Evolutionary conservation across 1,139 yeast genomes (phyloP), one percentile per base, ranked within the genome.

Genomic region (Taphrina betulina): DNA sequence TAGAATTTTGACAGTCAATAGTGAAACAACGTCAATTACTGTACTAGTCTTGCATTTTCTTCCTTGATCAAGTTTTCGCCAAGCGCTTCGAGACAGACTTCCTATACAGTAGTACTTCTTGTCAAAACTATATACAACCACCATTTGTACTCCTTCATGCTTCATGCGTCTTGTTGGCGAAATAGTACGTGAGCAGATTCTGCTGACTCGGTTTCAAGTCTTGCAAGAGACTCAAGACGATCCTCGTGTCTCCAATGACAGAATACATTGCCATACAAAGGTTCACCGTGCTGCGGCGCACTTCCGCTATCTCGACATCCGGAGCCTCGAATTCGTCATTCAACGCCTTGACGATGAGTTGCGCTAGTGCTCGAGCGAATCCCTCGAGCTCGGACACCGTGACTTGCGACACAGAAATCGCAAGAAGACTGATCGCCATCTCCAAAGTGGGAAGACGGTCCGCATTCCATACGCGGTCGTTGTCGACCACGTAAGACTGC

Each of bases 161-260:
- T n/a, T n/a, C n/a, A n/a, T n/a, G n/a, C n/a, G n/a, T n/a, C 40
- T 40, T 50, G 26, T 56, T 56, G 7, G 58, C 53, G 26, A 57
- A 57, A 33, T 57, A 57, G 36, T 57, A 57, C 8, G 36, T 43
- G 45, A 57, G 50, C 31, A 57, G 33, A 28, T 57, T 57, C 44
- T 51, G 57, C 23, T 57, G 52, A 34, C 48, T 50, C 23, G 52
- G 50, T 34, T 48, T 40, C 33, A 57, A 31, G 10, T 34, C 55
- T 10, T 45, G 28, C 42, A 42, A 28, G 19, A 57, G 26, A 3
- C 36, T 29, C 31, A 57, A 26, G 33, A 56, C 43, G 37, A 44
- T 36, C 33, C 41, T 8, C 14, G 52, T 43, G 44, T 57, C 44
- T 3, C 53, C 51, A 14, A 53, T 29, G 24, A 57, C 58, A 3